phyloP scores from a whole-genome alignment of 768 basidiomycete species.

The Suillus placidus region DNA sequence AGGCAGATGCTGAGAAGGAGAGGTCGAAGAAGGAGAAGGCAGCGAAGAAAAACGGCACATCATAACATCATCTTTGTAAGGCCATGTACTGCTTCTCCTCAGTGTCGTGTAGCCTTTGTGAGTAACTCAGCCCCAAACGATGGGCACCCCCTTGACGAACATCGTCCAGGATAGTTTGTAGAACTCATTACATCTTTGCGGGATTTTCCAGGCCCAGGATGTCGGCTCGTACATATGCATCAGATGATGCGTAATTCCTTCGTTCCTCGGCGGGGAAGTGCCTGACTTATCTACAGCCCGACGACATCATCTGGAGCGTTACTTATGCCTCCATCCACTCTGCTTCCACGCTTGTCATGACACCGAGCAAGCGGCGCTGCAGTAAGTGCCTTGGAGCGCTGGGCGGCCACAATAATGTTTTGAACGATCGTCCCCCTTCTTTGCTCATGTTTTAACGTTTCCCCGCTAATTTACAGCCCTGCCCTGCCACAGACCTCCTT shows the following conservation, averaged over 20 bases:
- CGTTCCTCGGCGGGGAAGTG: background rate
- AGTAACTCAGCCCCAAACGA: background rate
- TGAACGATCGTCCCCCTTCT: background rate
- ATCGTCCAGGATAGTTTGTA: background rate
- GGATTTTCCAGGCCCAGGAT: background rate
- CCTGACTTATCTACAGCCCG: background rate
- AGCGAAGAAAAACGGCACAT: slow-evolving; percentile 37
- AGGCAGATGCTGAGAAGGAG: slow-evolving; percentile 59
- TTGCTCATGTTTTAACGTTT: too few species aligned
- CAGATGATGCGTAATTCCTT: background rate
- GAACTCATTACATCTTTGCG: background rate
- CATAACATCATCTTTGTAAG: slow-evolving; percentile 20
- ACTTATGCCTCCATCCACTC: background rate
- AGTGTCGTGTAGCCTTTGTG: slow-evolving; percentile 6
- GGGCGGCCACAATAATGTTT: background rate
- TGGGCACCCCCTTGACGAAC: background rate
- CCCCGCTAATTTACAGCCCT: too few species aligned
- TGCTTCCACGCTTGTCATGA: background rate
- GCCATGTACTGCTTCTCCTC: background rate
- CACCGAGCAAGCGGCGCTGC: background rate
- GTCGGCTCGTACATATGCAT: background rate
- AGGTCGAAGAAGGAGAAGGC: slow-evolving; percentile 57
- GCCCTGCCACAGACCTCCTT: background rate
- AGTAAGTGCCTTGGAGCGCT: background rate
- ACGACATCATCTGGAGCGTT: background rate